Conservation (phyloP, 495 filamentous ascomycete genomes). For the Alectoria sarmentosa region DNA sequence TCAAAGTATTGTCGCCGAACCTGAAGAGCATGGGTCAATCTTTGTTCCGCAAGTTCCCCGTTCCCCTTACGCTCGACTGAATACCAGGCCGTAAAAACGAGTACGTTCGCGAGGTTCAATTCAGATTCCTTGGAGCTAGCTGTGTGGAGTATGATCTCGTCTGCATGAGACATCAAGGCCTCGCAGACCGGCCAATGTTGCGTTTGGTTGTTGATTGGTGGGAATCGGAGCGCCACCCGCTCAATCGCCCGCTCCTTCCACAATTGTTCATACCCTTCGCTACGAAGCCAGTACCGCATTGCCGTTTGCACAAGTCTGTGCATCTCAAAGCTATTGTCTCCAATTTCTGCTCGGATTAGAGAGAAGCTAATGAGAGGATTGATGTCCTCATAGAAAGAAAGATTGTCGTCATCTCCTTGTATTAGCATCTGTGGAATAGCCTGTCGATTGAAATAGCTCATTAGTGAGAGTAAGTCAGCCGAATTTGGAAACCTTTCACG, state of each 20-base stretch:
- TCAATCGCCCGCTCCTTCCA: constrained; percentile 17
- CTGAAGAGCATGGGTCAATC: background rate
- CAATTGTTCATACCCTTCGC: background rate
- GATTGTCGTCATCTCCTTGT: constrained; percentile 11
- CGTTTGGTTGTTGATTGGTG: background rate
- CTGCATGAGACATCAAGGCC: constrained; percentile 12
- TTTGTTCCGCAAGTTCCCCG: background rate
- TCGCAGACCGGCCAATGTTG: constrained; percentile 13
- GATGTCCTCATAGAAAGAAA: constrained; percentile 19
- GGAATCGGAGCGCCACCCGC: constrained; percentile 3
- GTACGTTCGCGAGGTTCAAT: background rate
- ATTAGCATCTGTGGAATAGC: constrained; percentile 32
- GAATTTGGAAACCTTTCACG: constrained; percentile 24
- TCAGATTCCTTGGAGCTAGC: background rate
- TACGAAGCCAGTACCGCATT: constrained; percentile 22
- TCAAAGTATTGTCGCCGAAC: background rate
- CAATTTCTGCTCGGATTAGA: constrained; percentile 19
- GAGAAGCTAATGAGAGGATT: constrained; percentile 23
- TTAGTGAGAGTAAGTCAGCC: constrained; percentile 35
- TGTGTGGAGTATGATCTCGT: background rate
- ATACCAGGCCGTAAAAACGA: background rate
- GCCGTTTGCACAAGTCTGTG: constrained; percentile 27
- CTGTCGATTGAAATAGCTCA: constrained; percentile 38
- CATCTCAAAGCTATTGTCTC: constrained; percentile 18
- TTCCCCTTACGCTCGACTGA: background rate